Conservation (phyloP, 306 rosid genomes). For the Glycyrrhiza uralensis region DNA sequence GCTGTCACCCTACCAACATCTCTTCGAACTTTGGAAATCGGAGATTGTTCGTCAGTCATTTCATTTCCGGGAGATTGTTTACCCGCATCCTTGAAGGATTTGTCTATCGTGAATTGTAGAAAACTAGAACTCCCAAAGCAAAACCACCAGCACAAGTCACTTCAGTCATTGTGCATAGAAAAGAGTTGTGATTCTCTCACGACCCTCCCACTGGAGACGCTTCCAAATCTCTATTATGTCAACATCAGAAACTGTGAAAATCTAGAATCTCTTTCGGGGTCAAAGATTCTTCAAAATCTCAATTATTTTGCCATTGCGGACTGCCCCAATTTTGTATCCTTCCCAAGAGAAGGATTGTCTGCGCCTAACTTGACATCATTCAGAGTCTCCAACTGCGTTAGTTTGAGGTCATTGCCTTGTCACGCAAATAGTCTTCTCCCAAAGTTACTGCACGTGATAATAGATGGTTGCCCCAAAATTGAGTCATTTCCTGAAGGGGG, state of each 20-base stretch:
- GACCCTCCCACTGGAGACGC: not conserved
- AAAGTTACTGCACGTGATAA: not conserved
- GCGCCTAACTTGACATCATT: too few relatives aligned
- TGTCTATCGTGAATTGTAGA: not conserved
- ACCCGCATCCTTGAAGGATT: not conserved
- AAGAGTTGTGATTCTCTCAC: not conserved
- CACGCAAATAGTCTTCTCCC: not conserved
- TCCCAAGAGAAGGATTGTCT: not conserved
- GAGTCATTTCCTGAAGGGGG: not conserved
- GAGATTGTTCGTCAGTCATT: not conserved
- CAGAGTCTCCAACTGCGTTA: too few relatives aligned
- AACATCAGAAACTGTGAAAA: rapidly evolving
- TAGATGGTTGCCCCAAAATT: not conserved
- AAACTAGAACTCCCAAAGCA: not conserved
- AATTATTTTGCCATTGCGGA: not conserved
- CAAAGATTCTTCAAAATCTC: not conserved
- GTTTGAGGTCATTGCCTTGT: not conserved
- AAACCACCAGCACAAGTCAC: too few relatives aligned
- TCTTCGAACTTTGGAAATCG: not conserved
- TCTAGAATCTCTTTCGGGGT: not conserved
- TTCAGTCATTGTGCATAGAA: not conserved
- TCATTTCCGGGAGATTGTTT: not conserved
- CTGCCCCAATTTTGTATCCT: not conserved
- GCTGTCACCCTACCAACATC: not conserved
- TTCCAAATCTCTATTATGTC: not conserved